Percentiles rank a stretch among this genome's conserved stretches.
Evolutionary conservation across 768 basidiomycete genomes (phyloP).

Genomic region (Boletus edulis): DNA sequence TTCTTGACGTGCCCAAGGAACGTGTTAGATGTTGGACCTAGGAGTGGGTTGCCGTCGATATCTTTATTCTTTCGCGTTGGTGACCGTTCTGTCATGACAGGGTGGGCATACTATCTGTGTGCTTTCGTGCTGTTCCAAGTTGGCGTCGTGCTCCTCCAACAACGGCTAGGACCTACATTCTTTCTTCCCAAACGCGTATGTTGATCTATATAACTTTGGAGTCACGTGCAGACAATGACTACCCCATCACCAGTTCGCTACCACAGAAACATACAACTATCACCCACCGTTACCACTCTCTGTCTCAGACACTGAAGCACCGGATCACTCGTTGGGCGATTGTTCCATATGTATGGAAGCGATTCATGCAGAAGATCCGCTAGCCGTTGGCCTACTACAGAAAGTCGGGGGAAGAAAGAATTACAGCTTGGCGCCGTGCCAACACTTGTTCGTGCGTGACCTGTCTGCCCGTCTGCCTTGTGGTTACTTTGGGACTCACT

Average conservation of each 20-base stretch:
- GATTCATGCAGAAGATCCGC: slow-evolving; percentile 53
- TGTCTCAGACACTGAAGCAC: slow-evolving; percentile 67
- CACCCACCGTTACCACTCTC: slow-evolving; percentile 68
- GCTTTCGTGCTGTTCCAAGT: slow-evolving; percentile 63
- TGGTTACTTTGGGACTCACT: neutral
- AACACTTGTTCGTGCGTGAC: slow-evolving; percentile 76
- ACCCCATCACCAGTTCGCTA: slow-evolving; percentile 46
- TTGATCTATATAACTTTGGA: neutral
- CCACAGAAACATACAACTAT: slow-evolving; percentile 72
- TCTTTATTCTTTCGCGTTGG: neutral
- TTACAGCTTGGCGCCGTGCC: slow-evolving; percentile 87
- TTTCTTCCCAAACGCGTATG: slow-evolving; percentile 73
- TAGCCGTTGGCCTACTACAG: slow-evolving; percentile 37
- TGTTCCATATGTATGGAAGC: slow-evolving; percentile 95
- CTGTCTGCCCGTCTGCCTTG: too few relatives aligned
- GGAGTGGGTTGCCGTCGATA: slow-evolving; percentile 45
- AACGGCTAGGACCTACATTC: slow-evolving; percentile 75
- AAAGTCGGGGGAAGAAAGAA: slow-evolving; percentile 47
- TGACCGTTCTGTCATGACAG: slow-evolving; percentile 33
- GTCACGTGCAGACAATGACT: neutral
- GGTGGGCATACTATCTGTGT: slow-evolving; percentile 63
- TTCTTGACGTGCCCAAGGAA: slow-evolving; percentile 83
- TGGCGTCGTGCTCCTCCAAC: slow-evolving; percentile 64
- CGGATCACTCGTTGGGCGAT: slow-evolving; percentile 75
- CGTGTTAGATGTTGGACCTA: slow-evolving; percentile 76